phyloP scores from a whole-genome alignment of 2,329 filamentous ascomycete species.

The Colletotrichum sp. region DNA sequence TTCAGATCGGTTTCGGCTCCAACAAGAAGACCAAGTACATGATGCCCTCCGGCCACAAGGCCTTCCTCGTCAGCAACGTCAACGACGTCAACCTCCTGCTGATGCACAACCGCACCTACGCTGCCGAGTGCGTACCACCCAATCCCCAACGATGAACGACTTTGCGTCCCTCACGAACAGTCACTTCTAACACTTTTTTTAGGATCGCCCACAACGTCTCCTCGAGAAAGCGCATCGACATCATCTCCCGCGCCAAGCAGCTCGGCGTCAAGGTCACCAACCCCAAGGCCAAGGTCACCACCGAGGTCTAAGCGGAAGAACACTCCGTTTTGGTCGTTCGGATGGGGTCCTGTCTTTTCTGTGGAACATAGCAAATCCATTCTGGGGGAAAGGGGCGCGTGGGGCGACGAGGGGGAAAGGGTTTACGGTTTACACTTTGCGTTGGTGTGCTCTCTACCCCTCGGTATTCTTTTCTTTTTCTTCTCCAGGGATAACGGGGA shows the following conservation, averaged over 20 bases:
- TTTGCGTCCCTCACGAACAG: neutral
- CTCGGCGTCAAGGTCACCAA: conserved; percentile 99
- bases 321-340: neutral
- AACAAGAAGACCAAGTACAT: conserved; percentile 99
- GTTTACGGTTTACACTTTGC: conserved; percentile 19
- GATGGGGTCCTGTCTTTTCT: neutral
- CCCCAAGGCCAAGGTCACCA: conserved; percentile 98
- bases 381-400: conserved; percentile 1
- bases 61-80: conserved; percentile 98
- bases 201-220: conserved; percentile 99
- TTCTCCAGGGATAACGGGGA: neutral
- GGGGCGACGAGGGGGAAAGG: neutral
- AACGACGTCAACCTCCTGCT: conserved; percentile 96
- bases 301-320: conserved; percentile 72
- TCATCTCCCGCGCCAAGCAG: conserved; percentile 96
- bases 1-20: conserved; percentile 95
- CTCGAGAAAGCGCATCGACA: conserved; percentile 97
- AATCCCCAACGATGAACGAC: neutral
- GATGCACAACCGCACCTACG: conserved; percentile 99
- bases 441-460: conserved; percentile 20
- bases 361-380: neutral
- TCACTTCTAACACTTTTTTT: conserved; percentile 26
- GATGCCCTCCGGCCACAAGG: conserved; percentile 99
- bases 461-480: neutral
- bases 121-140: conserved; percentile 82